Conservation (phyloP, 345 rosid species). For the Atalantia buxifolia region DNA sequence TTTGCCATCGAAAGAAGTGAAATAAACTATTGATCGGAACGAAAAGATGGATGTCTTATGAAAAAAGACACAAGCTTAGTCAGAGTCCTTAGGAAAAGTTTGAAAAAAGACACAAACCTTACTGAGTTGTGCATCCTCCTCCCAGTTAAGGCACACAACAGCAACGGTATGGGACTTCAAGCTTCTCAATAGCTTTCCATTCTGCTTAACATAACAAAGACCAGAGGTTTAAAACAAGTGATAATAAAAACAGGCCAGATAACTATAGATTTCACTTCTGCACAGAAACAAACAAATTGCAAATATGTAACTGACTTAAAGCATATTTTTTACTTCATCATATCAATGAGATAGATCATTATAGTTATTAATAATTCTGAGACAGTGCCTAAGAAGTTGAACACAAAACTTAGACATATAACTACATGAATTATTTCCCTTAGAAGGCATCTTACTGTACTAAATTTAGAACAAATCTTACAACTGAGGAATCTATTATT, state of each 20-base stretch:
- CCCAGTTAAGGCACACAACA: conserved; percentile 86
- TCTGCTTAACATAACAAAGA: conserved; percentile 36
- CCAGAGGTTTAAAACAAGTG: background rate
- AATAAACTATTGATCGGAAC: background rate
- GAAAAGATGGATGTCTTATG: background rate
- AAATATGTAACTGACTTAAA: background rate
- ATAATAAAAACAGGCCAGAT: background rate
- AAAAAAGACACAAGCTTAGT: background rate
- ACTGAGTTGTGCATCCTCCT: conserved; percentile 56
- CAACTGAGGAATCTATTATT: background rate
- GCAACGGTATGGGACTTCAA: conserved; percentile 69
- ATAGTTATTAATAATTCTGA: background rate
- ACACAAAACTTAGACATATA: background rate
- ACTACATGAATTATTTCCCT: background rate
- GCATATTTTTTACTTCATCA: background rate
- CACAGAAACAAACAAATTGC: background rate
- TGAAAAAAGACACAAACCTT: conserved; percentile 40
- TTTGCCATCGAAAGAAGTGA: background rate
- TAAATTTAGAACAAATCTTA: background rate
- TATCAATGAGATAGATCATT: background rate
- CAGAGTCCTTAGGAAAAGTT: conserved; percentile 4
- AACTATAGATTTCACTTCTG: background rate
- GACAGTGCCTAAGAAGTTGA: background rate
- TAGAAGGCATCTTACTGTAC: background rate
- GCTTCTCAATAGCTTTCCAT: conserved; percentile 75